Base-by-base conservation (phyloP, 2,329 filamentous ascomycete genomes). In the Huntiella moniliformis region DNA sequence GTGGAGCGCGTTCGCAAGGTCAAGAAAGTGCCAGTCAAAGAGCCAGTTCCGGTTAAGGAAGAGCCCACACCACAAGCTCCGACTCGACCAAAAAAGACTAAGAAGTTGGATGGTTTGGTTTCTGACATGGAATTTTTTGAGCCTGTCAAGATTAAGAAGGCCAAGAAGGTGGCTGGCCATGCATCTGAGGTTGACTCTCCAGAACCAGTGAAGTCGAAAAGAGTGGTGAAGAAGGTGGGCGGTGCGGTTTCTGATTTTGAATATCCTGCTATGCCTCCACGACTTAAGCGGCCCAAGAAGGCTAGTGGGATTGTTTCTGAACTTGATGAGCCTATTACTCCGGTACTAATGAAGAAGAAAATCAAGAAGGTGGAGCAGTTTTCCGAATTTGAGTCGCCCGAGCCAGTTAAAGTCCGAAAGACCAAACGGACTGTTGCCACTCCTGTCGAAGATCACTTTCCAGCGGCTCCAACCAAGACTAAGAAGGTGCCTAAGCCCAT, bases 381-480 rank as follows among this genome's bases (percentile, higher is more conserved):
- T 3, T 18, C 28, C 11, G 18, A 41, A 31, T 18, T 31, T 8
- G 22, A 28, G 8, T 28, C 22, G 11, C 17, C 39, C 8, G 39
- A 41, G 22, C 12, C 16, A 13, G 39, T 15, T 7, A 41, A 41
- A 28, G 8, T 15, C 31, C 28, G 32, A 4, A 41, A 41, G 39
- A 33, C 18, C 5, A 41, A 41, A 40, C 28, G 32, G 17, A 12
- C 32, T 5, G 39, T 28, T 31, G 22, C 18, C 5, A 28, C 22
- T 10, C 7, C 22, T 28, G 10, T 10, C 22, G 22, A 28, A 28
- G n/a, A n/a, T 16, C 12, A 12, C 7, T 28, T 28, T 28, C 22
- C 17, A 15, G 51, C 55, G 3, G 50, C 49, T n/a, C 50, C 48
- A 35, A 28, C 1, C 7, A 41, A 41, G 22, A 41, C 18, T 6